phyloP scores from a whole-genome alignment of 176 grass and related monocot species.

The sorghum (Sorghum bicolor) region Sorghum_bicolor_NCBIv3 NC_012874.2:9777001-9777500 shows the following conservation, averaged over 20 bases:
- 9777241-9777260: neutral
- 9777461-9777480: too few relatives aligned
- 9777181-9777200: neutral
- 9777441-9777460: too few relatives aligned
- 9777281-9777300: slow-evolving; percentile 86
- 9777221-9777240: neutral
- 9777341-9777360: neutral
- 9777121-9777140: neutral
- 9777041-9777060: too few relatives aligned
- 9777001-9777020: too few relatives aligned
- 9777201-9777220: neutral
- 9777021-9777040: too few relatives aligned
- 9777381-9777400: neutral
- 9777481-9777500: too few relatives aligned
- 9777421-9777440: neutral
- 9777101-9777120: neutral
- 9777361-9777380: neutral
- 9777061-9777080: neutral
- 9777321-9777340: neutral
- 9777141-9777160: neutral
- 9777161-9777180: neutral
- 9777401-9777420: neutral
- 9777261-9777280: slow-evolving; percentile 78
- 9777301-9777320: slow-evolving; percentile 83
- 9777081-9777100: neutral